These are phyloP conservation scores for Pythium chondricola DNA, from an alignment of 352 stramenopile genomes.

Conservation along the genomic window DNA sequence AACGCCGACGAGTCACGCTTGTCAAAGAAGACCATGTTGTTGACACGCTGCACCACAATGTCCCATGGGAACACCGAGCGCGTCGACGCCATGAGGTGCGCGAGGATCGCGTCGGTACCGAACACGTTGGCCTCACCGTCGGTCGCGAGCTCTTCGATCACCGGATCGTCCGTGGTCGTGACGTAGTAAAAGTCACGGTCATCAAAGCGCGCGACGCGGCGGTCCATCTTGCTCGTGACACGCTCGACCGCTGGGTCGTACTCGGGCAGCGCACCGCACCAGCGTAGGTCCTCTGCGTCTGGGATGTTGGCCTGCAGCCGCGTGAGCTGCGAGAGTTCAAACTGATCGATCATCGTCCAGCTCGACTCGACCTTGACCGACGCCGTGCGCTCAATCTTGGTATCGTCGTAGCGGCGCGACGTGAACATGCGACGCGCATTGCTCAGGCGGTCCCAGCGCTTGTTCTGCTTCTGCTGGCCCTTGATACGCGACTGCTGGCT, in stretches of 20 bases:
- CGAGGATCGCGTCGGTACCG: constrained; percentile 95
- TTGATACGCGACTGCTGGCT: constrained; percentile 71
- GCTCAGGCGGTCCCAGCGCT: constrained; percentile 73
- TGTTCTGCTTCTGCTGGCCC: constrained; percentile 84
- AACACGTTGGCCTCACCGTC: constrained; percentile 92
- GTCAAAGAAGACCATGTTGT: constrained; percentile 97
- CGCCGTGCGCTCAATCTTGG: constrained; percentile 76
- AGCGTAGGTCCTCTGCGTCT: constrained; percentile 87
- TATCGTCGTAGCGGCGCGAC: constrained; percentile 58
- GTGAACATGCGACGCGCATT: constrained; percentile 71
- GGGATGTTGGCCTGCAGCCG: constrained; percentile 91
- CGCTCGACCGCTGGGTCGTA: constrained; percentile 95
- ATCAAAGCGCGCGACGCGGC: constrained; percentile 71
- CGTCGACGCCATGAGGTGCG: constrained; percentile 95
- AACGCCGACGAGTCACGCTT: constrained; percentile 94
- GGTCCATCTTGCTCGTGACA: constrained; percentile 82
- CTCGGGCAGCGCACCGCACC: constrained; percentile 92
- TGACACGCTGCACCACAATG: constrained; percentile 90
- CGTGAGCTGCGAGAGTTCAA: constrained; percentile 93
- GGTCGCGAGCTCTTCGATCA: constrained; percentile 92
- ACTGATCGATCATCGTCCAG: constrained; percentile 94
- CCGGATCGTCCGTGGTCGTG: constrained; percentile 95
- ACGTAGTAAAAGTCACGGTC: constrained; percentile 96
- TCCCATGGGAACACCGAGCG: constrained; percentile 97
- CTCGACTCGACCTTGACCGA: constrained; percentile 89